Base-by-base conservation (phyloP, 1,139 yeast species). In the Yamadazyma pseudoaaseri region DNA sequence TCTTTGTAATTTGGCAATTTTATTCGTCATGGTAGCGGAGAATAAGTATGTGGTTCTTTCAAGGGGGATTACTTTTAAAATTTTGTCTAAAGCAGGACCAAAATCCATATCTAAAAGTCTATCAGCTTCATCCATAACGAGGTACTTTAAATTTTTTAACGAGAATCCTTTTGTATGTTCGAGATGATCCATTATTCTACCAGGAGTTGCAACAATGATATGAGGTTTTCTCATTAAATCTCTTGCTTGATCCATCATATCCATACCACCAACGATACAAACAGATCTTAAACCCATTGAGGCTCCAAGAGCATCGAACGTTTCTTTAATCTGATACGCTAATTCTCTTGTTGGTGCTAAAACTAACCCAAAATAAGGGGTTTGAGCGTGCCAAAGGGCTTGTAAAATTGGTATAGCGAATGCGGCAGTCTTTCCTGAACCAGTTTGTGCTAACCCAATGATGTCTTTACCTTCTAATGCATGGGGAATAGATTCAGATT, bases 71-170 rank as follows among this genome's bases (percentile, higher is more conserved):
- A 86, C 77, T 45, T 81, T 83, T 41, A 92, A 69, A 43, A 92
- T 86, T 54, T 85, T 83, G 52, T 89, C 96, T 46, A 92, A 70
- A 14, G 92, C 96, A 25, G 96, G 96, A 10, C 96, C 97, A 52
- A 94, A 92, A 58, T 94, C 98, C 86, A 92, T 79, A 65, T 92
- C 98, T 51, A 92, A 70, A 47, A 94, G 71, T 56, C 98, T 73
- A 61, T 92, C 99, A 16, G 97, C 97, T 66, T 92, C 98, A 61
- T 92, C 98, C 86, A 92, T 83, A 6, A 92, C 95, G 41, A 92
- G 71, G 57, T 74, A 92, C 56, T 85, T 81, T 54, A 92, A 69
- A 37, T 83, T 82, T 42, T 87, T 78, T 46, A 92, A 65, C 2
- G 86, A 79, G 53, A 92, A 92, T 2, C 97, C 97, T 57, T 87